A percentile compares a stretch with the other conserved stretches of the same genome.
phyloP scores from a whole-genome alignment of 2,329 filamentous ascomycete species.

The Diplodia scrobiculata region DNA sequence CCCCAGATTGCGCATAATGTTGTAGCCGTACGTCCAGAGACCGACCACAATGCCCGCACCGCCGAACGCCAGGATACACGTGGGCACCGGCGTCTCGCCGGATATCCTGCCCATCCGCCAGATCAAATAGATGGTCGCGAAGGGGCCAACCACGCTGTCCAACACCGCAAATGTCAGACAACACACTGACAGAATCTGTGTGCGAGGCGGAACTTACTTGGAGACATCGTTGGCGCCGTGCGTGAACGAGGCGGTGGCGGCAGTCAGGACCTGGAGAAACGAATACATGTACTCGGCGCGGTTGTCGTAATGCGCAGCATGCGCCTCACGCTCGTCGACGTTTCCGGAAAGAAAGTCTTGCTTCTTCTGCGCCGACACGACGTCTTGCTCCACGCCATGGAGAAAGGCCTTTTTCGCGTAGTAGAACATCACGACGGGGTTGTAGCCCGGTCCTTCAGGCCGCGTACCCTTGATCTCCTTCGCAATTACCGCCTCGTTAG shows the following conservation, averaged over 20 bases:
- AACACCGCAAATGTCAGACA: neutral
- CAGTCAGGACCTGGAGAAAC: slow-evolving; percentile 52
- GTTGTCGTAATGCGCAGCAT: slow-evolving; percentile 63
- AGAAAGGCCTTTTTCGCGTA: slow-evolving; percentile 52
- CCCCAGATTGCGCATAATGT: slow-evolving; percentile 65
- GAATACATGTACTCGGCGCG: slow-evolving; percentile 65
- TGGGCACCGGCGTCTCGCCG: slow-evolving; percentile 55
- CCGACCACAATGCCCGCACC: slow-evolving; percentile 58
- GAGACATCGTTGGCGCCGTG: slow-evolving; percentile 68
- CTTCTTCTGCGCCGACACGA: slow-evolving; percentile 48
- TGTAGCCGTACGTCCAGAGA: slow-evolving; percentile 65
- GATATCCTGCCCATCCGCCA: slow-evolving; percentile 56
- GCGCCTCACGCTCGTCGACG: slow-evolving; percentile 59
- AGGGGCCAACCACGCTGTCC: slow-evolving; percentile 57
- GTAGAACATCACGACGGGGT: slow-evolving; percentile 50
- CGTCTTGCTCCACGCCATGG: slow-evolving; percentile 56
- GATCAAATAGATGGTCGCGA: slow-evolving; percentile 63
- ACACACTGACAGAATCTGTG: no score
- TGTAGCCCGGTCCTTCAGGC: slow-evolving; percentile 49
- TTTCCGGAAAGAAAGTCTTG: slow-evolving; percentile 56
- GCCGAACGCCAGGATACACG: slow-evolving; percentile 63
- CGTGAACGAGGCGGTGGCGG: slow-evolving; percentile 71
- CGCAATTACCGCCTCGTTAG: neutral
- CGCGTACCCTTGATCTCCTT: slow-evolving; percentile 33
- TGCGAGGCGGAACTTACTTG: slow-evolving; percentile 39